Conservation (phyloP, 345 rosid species). For the Isatis tinctoria region DNA sequence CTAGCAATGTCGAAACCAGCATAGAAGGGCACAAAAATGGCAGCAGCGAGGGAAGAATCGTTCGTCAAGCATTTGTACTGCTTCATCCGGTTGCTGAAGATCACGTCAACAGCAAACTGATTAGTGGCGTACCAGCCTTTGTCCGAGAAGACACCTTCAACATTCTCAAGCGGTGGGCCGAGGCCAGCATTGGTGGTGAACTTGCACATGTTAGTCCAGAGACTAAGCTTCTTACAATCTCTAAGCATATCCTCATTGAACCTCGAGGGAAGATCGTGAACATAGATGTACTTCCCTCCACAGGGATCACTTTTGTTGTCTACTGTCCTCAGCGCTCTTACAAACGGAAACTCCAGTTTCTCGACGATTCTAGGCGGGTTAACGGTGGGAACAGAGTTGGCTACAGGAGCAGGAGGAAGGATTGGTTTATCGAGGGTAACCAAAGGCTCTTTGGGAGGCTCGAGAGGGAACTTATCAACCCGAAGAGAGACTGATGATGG, state of each 20-base stretch:
- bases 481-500: slow-evolving; percentile 26
- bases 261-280: slow-evolving; percentile 69
- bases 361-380: slow-evolving; percentile 19
- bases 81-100: slow-evolving; percentile 80
- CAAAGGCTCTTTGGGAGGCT: slow-evolving; percentile 16
- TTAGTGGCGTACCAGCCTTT: slow-evolving; percentile 84
- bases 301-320: slow-evolving; percentile 82
- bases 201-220: slow-evolving; percentile 94
- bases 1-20: slow-evolving; percentile 87
- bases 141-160: slow-evolving; percentile 72
- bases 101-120: slow-evolving; percentile 88
- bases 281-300: slow-evolving; percentile 79
- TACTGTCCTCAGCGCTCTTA: slow-evolving; percentile 61
- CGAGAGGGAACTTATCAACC: slow-evolving; percentile 29
- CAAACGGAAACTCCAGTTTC: slow-evolving; percentile 44
- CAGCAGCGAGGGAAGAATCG: slow-evolving; percentile 84
- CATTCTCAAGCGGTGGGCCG: slow-evolving; percentile 81
- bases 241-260: slow-evolving; percentile 87
- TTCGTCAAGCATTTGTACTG: slow-evolving; percentile 77
- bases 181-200: slow-evolving; percentile 71
- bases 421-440: neutral
- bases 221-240: slow-evolving; percentile 76
- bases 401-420: slow-evolving; percentile 18
- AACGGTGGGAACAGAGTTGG: neutral
- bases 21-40: slow-evolving; percentile 81